Percentiles rank a stretch among this genome's conserved stretches.
These are phyloP conservation scores for Coniosporium tulheliwenetii DNA, from an alignment of 2,329 filamentous ascomycete genomes.

Conservation along the genomic window DNA sequence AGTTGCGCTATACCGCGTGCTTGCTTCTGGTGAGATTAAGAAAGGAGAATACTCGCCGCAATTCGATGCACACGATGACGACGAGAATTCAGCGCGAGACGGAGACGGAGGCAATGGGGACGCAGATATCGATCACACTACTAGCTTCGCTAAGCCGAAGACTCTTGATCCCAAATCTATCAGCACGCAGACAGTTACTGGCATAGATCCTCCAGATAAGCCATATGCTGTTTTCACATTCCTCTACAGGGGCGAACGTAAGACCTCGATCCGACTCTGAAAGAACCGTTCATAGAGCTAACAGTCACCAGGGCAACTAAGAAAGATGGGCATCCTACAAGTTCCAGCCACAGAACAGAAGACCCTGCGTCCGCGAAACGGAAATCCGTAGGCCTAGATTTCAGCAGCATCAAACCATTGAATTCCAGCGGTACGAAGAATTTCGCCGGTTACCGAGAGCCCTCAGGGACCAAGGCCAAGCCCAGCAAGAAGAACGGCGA, in stretches of 20 bases:
- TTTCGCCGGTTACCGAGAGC: constrained; percentile 76
- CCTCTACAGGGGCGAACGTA: constrained; percentile 89
- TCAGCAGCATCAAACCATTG: constrained; percentile 68
- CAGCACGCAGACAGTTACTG: constrained; percentile 97
- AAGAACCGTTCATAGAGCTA: constrained; percentile 5
- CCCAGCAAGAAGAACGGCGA: constrained; percentile 40
- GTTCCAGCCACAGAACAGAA: constrained; percentile 47
- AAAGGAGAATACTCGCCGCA: constrained; percentile 96
- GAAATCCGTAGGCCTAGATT: constrained; percentile 70
- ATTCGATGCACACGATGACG: constrained; percentile 91
- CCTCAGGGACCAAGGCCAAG: constrained; percentile 38
- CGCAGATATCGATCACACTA: constrained; percentile 86
- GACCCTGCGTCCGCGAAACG: constrained; percentile 51
- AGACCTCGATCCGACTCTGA: constrained; percentile 23
- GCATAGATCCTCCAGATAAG: constrained; percentile 88
- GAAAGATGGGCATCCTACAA: constrained; percentile 85
- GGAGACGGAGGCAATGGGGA: constrained; percentile 40
- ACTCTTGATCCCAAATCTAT: constrained; percentile 92
- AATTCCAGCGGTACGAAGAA: constrained; percentile 80
- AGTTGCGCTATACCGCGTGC: constrained; percentile 85
- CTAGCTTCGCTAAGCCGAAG: constrained; percentile 94
- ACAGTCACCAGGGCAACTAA: constrained; percentile 57
- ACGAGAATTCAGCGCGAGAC: constrained; percentile 43
- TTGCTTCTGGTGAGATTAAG: constrained; percentile 94
- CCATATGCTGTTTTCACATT: constrained; percentile 97